These are phyloP conservation scores for Cornus suecica DNA, from an alignment of 148 eudicot genomes.

Conservation along the genomic window DNA sequence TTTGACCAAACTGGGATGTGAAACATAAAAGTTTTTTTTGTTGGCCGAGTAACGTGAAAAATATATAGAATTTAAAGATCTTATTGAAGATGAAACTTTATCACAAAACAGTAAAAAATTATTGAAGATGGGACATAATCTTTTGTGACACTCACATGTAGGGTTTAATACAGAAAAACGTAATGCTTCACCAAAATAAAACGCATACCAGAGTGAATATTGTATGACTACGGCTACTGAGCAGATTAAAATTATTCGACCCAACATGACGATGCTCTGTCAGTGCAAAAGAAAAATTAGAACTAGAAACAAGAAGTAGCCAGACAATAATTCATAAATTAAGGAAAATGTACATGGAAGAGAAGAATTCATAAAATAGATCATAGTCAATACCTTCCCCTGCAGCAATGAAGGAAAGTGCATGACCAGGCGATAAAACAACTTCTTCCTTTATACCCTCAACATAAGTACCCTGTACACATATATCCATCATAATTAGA, in stretches of 20 bases:
- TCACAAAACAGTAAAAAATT: too few species aligned
- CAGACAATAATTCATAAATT: background rate
- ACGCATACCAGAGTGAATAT: conserved; percentile 90
- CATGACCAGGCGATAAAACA: conserved; percentile 98
- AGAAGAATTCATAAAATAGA: conserved; percentile 4
- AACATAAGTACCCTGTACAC: conserved; percentile 86
- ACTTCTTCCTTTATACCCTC: conserved; percentile 99
- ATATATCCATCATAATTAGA: conserved; percentile 5
- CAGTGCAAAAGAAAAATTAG: conserved; percentile 12
- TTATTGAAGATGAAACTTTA: conserved; percentile 1
- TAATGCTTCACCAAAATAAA: background rate
- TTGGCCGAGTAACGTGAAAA: background rate
- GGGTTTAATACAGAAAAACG: background rate
- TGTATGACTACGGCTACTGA: conserved; percentile 98
- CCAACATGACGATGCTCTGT: conserved; percentile 99
- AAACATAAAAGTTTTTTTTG: too few species aligned
- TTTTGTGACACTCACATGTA: background rate
- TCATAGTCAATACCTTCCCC: conserved; percentile 75
- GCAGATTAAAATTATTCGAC: conserved; percentile 90
- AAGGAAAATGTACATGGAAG: background rate
- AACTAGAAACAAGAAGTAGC: background rate
- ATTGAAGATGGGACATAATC: background rate
- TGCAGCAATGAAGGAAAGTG: conserved; percentile 94
- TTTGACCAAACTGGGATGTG: too few species aligned
- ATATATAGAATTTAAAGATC: background rate